phyloP scores from a whole-genome alignment of 495 filamentous ascomycete species.

The Penicillium soppii region DNA sequence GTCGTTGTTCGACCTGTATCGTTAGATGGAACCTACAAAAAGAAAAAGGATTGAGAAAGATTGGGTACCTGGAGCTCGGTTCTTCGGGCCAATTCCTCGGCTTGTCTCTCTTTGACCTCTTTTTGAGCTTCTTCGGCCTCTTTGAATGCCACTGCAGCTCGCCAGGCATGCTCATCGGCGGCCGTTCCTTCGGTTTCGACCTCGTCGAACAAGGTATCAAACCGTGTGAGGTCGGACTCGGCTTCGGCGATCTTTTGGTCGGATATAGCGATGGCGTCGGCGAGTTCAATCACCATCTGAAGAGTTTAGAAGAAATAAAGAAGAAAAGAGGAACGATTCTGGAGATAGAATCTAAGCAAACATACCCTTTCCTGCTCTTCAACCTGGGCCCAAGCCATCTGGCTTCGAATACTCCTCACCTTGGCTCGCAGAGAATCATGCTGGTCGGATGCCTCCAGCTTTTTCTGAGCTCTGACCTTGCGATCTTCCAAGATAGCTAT shows the following conservation, averaged over 20 bases:
- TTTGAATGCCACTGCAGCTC: constrained; percentile 50
- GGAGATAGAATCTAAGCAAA: no score
- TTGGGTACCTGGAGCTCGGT: constrained; percentile 46
- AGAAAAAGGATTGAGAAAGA: neutral
- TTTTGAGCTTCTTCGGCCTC: constrained; percentile 41
- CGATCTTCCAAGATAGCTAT: constrained; percentile 44
- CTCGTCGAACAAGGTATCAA: constrained; percentile 42
- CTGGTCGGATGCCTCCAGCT: constrained; percentile 57
- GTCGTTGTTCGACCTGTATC: constrained; percentile 50
- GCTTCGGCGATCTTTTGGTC: constrained; percentile 42
- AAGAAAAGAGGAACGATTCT: neutral
- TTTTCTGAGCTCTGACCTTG: constrained; percentile 47
- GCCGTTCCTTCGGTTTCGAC: constrained; percentile 50
- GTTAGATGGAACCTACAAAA: constrained; percentile 11
- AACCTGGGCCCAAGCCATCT: constrained; percentile 76
- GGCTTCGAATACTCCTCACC: constrained; percentile 48
- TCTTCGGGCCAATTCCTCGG: constrained; percentile 41
- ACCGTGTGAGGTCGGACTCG: constrained; percentile 37
- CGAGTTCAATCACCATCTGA: constrained; percentile 35
- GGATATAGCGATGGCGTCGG: constrained; percentile 31
- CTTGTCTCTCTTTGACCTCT: constrained; percentile 36
- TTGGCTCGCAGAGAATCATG: constrained; percentile 55
- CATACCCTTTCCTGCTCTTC: constrained; percentile 51
- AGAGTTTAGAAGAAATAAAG: neutral
- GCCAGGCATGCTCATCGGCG: constrained; percentile 52